Base-by-base conservation (phyloP, 108 stramenopile species). In the Hondaea fermentalgiana region DNA sequence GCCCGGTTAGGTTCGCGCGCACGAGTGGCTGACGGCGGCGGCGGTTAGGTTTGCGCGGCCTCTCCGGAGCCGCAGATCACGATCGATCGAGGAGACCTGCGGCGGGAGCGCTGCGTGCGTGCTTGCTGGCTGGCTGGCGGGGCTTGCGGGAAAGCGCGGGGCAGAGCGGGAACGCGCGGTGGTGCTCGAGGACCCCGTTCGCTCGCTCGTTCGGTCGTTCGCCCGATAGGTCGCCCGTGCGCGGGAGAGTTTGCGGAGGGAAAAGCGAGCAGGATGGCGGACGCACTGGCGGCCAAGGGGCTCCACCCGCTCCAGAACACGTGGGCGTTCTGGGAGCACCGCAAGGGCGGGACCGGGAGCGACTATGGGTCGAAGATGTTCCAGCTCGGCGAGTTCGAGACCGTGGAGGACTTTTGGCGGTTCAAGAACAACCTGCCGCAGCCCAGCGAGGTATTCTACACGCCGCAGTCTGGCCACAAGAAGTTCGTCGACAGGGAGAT, bases 321-420 rank as follows among this genome's bases (percentile, higher is more conserved):
- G 44, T 88, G 88, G 88, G 44, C 60, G 19, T 69, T 88, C 45
- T 88, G 88, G 88, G 88, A 88, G 88, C 60, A 64, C 25, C 60
- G 60, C 60, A 69, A 60, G 58, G 60, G 60, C 45, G 87, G 55
- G 58, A 88, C 43, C 28, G 53, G 53, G 23, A 69, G 42, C 88
- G 87, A 58, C 87, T 43, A 64, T 16, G 35, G 60, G 17, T 43
- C 58, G 60, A 60, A 88, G 44, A 60, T 64, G 25, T 88, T 60
- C 60, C 5, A 95, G 71, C 92, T 97, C n/a, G 95, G 94, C 60
- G 87, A 90, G 57, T 96, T 97, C 93, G 60, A 88, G 21, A 97
- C 96, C 35, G 95, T 98, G 19, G 96, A 98, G 89, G 95, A 95
- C 53, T 97, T 98, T 91, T 94, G 95, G 58, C 88, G 97, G 57